Conservation (phyloP, 1,284 basidiomycete genomes). For the Tilletiopsis washingtonensis region DNA sequence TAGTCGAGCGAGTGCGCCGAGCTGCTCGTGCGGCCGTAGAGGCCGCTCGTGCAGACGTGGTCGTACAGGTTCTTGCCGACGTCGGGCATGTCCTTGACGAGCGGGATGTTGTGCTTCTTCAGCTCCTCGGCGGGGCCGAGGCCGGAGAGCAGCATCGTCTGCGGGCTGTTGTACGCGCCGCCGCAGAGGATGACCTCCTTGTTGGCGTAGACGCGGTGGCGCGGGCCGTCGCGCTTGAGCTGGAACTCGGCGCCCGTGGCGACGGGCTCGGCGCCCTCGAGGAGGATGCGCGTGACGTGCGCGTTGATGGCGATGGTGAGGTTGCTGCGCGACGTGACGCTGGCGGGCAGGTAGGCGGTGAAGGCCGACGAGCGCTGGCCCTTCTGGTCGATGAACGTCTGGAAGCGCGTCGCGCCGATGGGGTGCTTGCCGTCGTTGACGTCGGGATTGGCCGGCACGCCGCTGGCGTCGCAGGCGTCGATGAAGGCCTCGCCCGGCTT, state of each 20-base stretch:
- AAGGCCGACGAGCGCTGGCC: slow-evolving; percentile 28
- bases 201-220: slow-evolving; percentile 18
- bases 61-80: slow-evolving; percentile 38
- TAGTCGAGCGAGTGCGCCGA: slow-evolving; percentile 20
- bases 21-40: slow-evolving; percentile 11
- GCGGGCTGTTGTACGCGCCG: slow-evolving; percentile 41
- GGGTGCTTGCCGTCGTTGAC: slow-evolving; percentile 24
- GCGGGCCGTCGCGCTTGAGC: slow-evolving; percentile 25
- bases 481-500: slow-evolving; percentile 25
- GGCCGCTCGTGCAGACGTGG: slow-evolving; percentile 26
- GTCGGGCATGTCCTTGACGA: slow-evolving; percentile 12
- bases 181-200: slow-evolving; percentile 40
- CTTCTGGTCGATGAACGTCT: slow-evolving; percentile 28
- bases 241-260: slow-evolving; percentile 31
- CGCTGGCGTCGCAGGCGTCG: slow-evolving; percentile 19
- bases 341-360: slow-evolving; percentile 25
- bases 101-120: slow-evolving; percentile 13
- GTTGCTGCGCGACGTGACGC: slow-evolving; percentile 25
- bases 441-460: slow-evolving; percentile 25
- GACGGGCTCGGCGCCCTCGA: slow-evolving; percentile 22
- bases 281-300: slow-evolving; percentile 25
- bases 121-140: slow-evolving; percentile 27
- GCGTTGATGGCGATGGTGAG: slow-evolving; percentile 28
- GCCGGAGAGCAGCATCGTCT: slow-evolving; percentile 38
- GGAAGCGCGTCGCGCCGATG: slow-evolving; percentile 25